Evolutionary conservation across 2,329 filamentous ascomycete genomes (phyloP).

Genomic region (Conoideocrella luteorostrata): DNA sequence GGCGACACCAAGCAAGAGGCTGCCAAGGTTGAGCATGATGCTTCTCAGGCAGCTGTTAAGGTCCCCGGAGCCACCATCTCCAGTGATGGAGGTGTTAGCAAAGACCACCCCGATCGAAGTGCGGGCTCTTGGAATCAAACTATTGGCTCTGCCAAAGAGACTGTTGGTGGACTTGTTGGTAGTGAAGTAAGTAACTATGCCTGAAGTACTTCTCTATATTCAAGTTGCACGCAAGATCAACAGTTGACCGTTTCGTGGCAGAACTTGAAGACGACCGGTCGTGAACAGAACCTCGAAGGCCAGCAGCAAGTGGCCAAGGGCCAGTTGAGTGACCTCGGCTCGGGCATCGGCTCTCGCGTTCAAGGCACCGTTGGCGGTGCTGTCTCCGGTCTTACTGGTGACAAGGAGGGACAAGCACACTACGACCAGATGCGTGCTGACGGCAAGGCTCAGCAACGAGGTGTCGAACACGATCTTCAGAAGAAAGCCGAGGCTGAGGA

Average conservation of each 20-base stretch:
- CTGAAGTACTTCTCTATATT: neutral
- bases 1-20: conserved; percentile 59
- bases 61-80: conserved; percentile 66
- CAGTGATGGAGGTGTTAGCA: conserved; percentile 60
- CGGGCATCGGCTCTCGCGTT: conserved; percentile 61
- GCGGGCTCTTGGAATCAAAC: conserved; percentile 82
- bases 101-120: conserved; percentile 66
- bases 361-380: conserved; percentile 66
- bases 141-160: conserved; percentile 77
- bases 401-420: conserved; percentile 56
- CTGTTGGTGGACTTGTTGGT: conserved; percentile 68
- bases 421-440: conserved; percentile 67
- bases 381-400: conserved; percentile 66
- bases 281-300: conserved; percentile 71
- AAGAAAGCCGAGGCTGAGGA: conserved; percentile 56
- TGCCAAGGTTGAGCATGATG: conserved; percentile 60
- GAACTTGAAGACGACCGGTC: conserved; percentile 66
- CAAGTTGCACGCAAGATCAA: neutral
- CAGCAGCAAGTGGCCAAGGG: conserved; percentile 78
- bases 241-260: conserved; percentile 19
- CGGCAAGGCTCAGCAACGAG: conserved; percentile 78
- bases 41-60: conserved; percentile 69
- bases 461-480: conserved; percentile 73
- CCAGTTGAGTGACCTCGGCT: conserved; percentile 65
- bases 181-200: conserved; percentile 47